phyloP scores from a whole-genome alignment of 2,329 filamentous ascomycete species.

The Neofusicoccum parvum region DNA sequence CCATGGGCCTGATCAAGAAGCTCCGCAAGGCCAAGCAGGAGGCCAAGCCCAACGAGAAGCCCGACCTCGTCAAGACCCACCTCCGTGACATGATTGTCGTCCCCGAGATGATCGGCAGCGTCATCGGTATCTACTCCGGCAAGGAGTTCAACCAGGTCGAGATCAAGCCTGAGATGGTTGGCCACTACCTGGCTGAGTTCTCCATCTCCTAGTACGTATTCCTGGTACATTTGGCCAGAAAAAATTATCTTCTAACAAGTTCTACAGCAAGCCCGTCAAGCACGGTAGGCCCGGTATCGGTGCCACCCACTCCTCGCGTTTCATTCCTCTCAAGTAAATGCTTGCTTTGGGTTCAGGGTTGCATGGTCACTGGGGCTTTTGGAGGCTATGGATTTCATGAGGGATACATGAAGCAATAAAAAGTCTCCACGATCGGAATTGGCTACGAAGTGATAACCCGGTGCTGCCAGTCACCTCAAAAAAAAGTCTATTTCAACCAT shows the following conservation, averaged over 20 bases:
- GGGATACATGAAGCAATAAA: conserved; percentile 20
- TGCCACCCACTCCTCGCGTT: conserved; percentile 99
- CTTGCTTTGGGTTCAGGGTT: conserved; percentile 42
- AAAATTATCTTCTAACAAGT: conserved; percentile 54
- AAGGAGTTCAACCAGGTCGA: conserved; percentile 99
- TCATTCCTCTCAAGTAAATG: conserved; percentile 98
- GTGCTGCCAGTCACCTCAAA: conserved; percentile 5
- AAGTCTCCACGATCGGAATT: conserved; percentile 9
- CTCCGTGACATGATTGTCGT: conserved; percentile 99
- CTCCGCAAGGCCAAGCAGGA: conserved; percentile 99
- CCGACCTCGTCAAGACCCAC: conserved; percentile 98
- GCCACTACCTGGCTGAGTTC: conserved; percentile 99
- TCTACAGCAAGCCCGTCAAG: conserved; percentile 93
- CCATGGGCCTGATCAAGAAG: conserved; percentile 99
- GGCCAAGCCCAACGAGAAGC: conserved; percentile 99
- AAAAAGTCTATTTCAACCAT: background rate
- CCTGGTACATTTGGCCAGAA: background rate
- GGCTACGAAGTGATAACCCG: conserved; percentile 18
- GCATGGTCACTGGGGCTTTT: conserved; percentile 42
- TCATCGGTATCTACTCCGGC: conserved; percentile 99
- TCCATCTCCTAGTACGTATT: conserved; percentile 96
- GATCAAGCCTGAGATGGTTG: conserved; percentile 99
- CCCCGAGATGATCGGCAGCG: conserved; percentile 98
- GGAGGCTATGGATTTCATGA: conserved; percentile 43
- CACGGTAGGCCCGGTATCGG: conserved; percentile 99